Conservation (phyloP, 805 yeast species). For the Suhomyces sp. region DNA sequence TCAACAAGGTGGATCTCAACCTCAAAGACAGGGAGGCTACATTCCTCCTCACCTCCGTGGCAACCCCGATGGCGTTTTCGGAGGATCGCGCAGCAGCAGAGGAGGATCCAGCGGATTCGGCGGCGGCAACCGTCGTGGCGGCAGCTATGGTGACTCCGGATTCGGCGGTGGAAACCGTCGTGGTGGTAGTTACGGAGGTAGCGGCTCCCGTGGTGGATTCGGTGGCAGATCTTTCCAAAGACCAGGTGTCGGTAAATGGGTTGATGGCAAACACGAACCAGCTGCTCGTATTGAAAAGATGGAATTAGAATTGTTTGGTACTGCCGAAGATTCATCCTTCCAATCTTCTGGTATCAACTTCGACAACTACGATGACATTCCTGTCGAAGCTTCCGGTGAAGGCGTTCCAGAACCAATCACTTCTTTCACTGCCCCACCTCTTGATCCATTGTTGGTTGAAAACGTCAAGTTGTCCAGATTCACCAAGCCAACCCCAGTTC, state of each 20-base stretch:
- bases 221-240: slow-evolving; percentile 30
- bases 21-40: slow-evolving; percentile 15
- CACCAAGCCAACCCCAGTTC: slow-evolving; percentile 95
- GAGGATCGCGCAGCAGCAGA: slow-evolving; percentile 19
- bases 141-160: slow-evolving; percentile 15
- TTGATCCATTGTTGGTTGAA: slow-evolving; percentile 79
- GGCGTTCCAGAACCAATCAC: slow-evolving; percentile 91
- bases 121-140: slow-evolving; percentile 14
- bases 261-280: slow-evolving; percentile 84
- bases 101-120: slow-evolving; percentile 20
- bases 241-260: slow-evolving; percentile 75
- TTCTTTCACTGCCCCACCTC: slow-evolving; percentile 86
- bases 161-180: slow-evolving; percentile 16
- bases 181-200: slow-evolving; percentile 12
- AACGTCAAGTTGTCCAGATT: slow-evolving; percentile 87
- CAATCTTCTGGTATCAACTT: slow-evolving; percentile 97
- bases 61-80: slow-evolving; percentile 26
- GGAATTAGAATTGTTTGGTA: slow-evolving; percentile 84
- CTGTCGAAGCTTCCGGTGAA: slow-evolving; percentile 96
- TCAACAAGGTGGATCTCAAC: neutral
- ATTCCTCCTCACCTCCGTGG: slow-evolving; percentile 35
- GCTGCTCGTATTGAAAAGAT: slow-evolving; percentile 65
- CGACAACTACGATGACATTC: slow-evolving; percentile 97
- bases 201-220: slow-evolving; percentile 19
- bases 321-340: slow-evolving; percentile 65